Conservation (phyloP, 2,329 filamentous ascomycete species). For the Drechslerella dactyloides region DNA sequence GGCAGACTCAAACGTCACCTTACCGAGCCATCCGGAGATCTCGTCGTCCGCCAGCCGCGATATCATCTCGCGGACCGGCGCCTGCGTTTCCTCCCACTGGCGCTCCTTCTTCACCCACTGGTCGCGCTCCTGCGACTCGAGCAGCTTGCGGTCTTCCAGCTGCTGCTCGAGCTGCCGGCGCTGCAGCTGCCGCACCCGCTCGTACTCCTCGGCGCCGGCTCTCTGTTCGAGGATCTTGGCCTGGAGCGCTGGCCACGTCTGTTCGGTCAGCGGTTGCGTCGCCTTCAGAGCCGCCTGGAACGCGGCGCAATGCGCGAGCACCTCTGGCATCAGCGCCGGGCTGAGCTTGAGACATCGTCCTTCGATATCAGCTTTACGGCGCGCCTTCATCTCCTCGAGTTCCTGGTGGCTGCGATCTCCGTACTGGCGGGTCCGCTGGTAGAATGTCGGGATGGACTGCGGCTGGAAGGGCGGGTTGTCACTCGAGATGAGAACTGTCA, state of each 20-base stretch:
- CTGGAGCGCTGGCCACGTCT: slow-evolving; percentile 72
- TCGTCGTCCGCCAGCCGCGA: slow-evolving; percentile 72
- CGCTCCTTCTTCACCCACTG: slow-evolving; percentile 68
- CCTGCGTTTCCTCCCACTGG: slow-evolving; percentile 74
- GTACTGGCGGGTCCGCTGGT: slow-evolving; percentile 51
- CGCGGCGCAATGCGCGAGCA: slow-evolving; percentile 73
- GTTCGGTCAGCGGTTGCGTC: slow-evolving; percentile 70
- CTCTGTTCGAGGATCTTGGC: slow-evolving; percentile 72
- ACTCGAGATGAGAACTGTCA: slow-evolving; percentile 31
- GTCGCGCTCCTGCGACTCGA: slow-evolving; percentile 63
- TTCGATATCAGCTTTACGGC: slow-evolving; percentile 73
- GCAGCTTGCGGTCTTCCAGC: slow-evolving; percentile 60
- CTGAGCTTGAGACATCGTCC: slow-evolving; percentile 70
- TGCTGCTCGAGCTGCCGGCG: slow-evolving; percentile 59
- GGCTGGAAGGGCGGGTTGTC: slow-evolving; percentile 34
- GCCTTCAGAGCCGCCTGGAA: slow-evolving; percentile 77
- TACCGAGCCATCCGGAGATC: slow-evolving; percentile 71
- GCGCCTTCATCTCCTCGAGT: slow-evolving; percentile 69
- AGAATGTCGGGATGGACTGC: slow-evolving; percentile 47
- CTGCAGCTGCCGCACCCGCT: slow-evolving; percentile 61
- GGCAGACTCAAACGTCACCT: slow-evolving; percentile 69
- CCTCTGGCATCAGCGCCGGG: slow-evolving; percentile 68
- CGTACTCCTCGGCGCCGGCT: slow-evolving; percentile 68
- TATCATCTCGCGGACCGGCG: slow-evolving; percentile 70
- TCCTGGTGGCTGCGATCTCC: slow-evolving; percentile 67